Evolutionary conservation across 805 yeast species (phyloP).

Genomic region (Metschnikowia reukaufii): DNA sequence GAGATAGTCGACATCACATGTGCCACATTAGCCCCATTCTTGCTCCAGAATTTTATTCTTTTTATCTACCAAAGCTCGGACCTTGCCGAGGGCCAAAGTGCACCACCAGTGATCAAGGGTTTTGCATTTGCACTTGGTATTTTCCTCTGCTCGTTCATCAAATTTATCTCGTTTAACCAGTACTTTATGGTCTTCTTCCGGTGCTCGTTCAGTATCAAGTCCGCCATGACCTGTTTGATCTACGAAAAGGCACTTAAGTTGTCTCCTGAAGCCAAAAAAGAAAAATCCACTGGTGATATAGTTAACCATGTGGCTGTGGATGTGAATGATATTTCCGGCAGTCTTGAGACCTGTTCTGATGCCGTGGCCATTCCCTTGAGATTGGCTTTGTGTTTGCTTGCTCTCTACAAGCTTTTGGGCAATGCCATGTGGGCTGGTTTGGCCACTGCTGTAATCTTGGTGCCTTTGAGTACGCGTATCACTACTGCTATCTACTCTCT

Average conservation of each 20-base stretch:
- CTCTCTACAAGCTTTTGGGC: slow-evolving; percentile 58
- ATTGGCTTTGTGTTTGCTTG: slow-evolving; percentile 50
- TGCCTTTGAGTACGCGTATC: slow-evolving; percentile 55
- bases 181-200: slow-evolving; percentile 17
- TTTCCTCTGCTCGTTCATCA: slow-evolving; percentile 26
- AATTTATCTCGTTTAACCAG: slow-evolving; percentile 23
- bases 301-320: slow-evolving; percentile 79
- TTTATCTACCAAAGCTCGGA: slow-evolving; percentile 23
- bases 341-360: slow-evolving; percentile 54
- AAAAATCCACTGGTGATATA: slow-evolving; percentile 73
- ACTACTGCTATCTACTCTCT: slow-evolving; percentile 44
- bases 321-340: slow-evolving; percentile 54
- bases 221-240: slow-evolving; percentile 64
- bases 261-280: slow-evolving; percentile 63
- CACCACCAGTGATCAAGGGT: slow-evolving; percentile 51
- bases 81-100: slow-evolving; percentile 7
- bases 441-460: slow-evolving; percentile 50
- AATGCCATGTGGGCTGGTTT: slow-evolving; percentile 60
- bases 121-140: slow-evolving; percentile 83
- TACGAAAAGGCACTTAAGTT: slow-evolving; percentile 69
- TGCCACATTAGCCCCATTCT: slow-evolving; percentile 28
- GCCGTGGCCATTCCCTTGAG: slow-evolving; percentile 50
- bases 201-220: slow-evolving; percentile 21
- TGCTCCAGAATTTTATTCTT: slow-evolving; percentile 30
- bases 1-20: slow-evolving; percentile 26